Evolutionary conservation across 2,329 filamentous ascomycete species (phyloP).

Genomic region (Fusarium sarcochroum): DNA sequence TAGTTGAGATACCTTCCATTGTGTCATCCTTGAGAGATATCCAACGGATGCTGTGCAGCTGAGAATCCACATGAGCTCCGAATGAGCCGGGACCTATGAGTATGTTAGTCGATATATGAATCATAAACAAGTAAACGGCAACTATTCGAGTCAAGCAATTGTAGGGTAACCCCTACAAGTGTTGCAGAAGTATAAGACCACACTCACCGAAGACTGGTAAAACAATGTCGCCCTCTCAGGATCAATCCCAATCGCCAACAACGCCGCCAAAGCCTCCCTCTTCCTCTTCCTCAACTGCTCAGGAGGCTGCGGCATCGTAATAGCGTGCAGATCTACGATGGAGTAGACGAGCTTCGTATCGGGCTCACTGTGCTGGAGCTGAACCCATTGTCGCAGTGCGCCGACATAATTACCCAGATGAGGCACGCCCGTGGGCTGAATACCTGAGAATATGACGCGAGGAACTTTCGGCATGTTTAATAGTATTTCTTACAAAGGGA

Average conservation of each 20-base stretch:
- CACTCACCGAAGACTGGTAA: slow-evolving; percentile 80
- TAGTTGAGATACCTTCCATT: slow-evolving; percentile 83
- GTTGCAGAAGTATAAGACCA: neutral
- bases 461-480: slow-evolving; percentile 29
- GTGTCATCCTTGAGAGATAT: slow-evolving; percentile 97
- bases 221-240: slow-evolving; percentile 85
- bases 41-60: slow-evolving; percentile 93
- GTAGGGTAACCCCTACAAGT: no score
- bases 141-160: no score
- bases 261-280: slow-evolving; percentile 81
- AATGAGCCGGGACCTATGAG: slow-evolving; percentile 78
- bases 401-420: slow-evolving; percentile 97
- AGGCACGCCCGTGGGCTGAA: slow-evolving; percentile 94
- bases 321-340: slow-evolving; percentile 93
- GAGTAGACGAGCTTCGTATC: slow-evolving; percentile 81
- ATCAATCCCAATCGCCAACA: slow-evolving; percentile 88
- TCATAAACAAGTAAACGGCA: neutral
- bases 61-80: slow-evolving; percentile 97
- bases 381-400: slow-evolving; percentile 88
- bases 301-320: slow-evolving; percentile 82
- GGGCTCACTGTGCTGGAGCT: slow-evolving; percentile 74
- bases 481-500: neutral
- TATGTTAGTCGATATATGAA: neutral
- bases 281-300: slow-evolving; percentile 73
- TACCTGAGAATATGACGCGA: slow-evolving; percentile 88